phyloP scores from a whole-genome alignment of 331 rosid genomes.

The Saraca asoca region DNA sequence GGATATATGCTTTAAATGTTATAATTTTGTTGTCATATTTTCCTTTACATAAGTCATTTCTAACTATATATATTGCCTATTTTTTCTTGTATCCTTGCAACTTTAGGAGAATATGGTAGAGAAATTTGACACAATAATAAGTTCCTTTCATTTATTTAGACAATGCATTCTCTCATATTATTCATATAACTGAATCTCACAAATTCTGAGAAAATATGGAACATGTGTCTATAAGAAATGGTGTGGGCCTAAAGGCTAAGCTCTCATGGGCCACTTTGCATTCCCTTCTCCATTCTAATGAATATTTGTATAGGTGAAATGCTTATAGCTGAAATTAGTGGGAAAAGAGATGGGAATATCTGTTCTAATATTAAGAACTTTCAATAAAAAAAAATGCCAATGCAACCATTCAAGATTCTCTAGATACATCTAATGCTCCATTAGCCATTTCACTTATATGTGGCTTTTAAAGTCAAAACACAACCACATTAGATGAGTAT shows the following conservation, averaged over 20 bases:
- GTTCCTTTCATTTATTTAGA: conserved; percentile 89
- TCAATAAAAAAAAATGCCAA: conserved; percentile 64
- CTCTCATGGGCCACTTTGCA: conserved; percentile 88
- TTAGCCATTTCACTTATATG: conserved; percentile 78
- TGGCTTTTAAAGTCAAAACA: conserved; percentile 89
- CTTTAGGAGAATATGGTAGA: conserved; percentile 75
- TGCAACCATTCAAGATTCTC: conserved; percentile 71
- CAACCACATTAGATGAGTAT: conserved; percentile 84
- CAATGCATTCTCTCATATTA: conserved; percentile 78
- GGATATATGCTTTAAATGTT: too few species aligned
- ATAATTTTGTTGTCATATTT: background rate
- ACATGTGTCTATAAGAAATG: conserved; percentile 56
- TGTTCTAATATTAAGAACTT: conserved; percentile 73
- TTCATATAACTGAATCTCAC: conserved; percentile 76
- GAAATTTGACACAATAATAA: conserved; percentile 72
- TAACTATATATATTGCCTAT: background rate
- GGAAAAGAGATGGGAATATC: conserved; percentile 60
- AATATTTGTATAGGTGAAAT: conserved; percentile 92
- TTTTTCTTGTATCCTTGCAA: conserved; percentile 59
- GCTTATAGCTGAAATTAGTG: conserved; percentile 88
- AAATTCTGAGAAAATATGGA: conserved; percentile 73
- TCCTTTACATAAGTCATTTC: background rate
- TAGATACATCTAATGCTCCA: conserved; percentile 70
- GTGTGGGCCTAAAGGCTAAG: conserved; percentile 65
- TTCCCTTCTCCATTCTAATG: conserved; percentile 92